A percentile compares a stretch with the other conserved stretches of the same genome.
Evolutionary conservation across 345 rosid genomes (phyloP).

Genomic region (Gossypium sturtianum): DNA sequence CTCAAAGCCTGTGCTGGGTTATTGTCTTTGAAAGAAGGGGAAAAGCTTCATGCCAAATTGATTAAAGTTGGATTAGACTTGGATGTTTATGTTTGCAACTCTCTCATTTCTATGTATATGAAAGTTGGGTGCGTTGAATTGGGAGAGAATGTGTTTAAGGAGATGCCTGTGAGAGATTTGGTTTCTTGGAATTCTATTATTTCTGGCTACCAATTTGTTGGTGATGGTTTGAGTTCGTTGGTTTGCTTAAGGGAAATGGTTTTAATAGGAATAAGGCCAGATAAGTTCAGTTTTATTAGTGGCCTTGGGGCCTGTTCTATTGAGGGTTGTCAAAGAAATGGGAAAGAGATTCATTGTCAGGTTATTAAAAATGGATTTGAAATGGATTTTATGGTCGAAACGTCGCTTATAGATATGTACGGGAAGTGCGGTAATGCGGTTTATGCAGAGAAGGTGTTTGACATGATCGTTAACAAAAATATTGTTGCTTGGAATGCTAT

Average conservation of each 20-base stretch:
- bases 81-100: conserved; percentile 61
- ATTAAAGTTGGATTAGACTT: conserved; percentile 49
- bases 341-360: conserved; percentile 74
- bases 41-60: conserved; percentile 45
- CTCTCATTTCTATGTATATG: conserved; percentile 55
- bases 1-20: conserved; percentile 55
- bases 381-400: conserved; percentile 47
- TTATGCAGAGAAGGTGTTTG: conserved; percentile 56
- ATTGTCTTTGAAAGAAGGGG: conserved; percentile 35
- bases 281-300: conserved; percentile 48
- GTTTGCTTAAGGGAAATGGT: conserved; percentile 41
- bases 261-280: conserved; percentile 33
- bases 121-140: conserved; percentile 36
- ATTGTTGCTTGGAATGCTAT: conserved; percentile 70
- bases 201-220: conserved; percentile 51
- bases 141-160: conserved; percentile 59
- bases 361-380: conserved; percentile 43
- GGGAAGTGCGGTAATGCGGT: conserved; percentile 46
- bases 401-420: conserved; percentile 66
- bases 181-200: conserved; percentile 85
- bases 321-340: conserved; percentile 25
- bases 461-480: conserved; percentile 32
- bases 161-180: conserved; percentile 59
- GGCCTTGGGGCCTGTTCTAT: conserved; percentile 52
- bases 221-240: conserved; percentile 43